These are phyloP conservation scores for Chiua virens DNA, from an alignment of 768 basidiomycete genomes.

Conservation along the genomic window DNA sequence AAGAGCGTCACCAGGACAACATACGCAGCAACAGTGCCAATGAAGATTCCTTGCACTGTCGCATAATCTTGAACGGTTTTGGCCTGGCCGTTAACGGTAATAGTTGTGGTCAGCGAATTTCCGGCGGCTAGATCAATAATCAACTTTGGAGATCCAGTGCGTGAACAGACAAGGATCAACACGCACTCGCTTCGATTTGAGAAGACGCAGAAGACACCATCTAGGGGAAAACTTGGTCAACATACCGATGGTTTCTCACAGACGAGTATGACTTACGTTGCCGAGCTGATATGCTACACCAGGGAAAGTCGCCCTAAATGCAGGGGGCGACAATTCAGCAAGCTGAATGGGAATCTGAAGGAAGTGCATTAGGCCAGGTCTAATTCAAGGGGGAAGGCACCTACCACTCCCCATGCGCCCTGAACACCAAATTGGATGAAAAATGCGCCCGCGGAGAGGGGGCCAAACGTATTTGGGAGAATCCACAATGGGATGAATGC, in stretches of 20 bases:
- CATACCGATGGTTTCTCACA: neutral
- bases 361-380: neutral
- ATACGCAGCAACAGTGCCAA: constrained; percentile 79
- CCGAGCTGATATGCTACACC: constrained; percentile 85
- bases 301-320: constrained; percentile 86
- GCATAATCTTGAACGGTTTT: constrained; percentile 62
- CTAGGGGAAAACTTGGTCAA: constrained; percentile 19
- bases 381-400: constrained; percentile 22
- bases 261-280: constrained; percentile 39
- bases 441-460: constrained; percentile 81
- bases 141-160: neutral
- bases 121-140: constrained; percentile 52
- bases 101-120: constrained; percentile 49
- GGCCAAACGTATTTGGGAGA: constrained; percentile 63
- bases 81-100: constrained; percentile 39
- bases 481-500: constrained; percentile 82
- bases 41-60: constrained; percentile 83
- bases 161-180: neutral
- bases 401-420: constrained; percentile 85
- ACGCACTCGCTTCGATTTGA: constrained; percentile 41
- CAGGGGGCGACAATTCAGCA: constrained; percentile 82
- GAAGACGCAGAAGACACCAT: constrained; percentile 73
- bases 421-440: constrained; percentile 86
- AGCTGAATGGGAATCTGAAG: constrained; percentile 70
- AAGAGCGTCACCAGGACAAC: constrained; percentile 73